A percentile compares a stretch with the other conserved stretches of the same genome.
phyloP scores from a whole-genome alignment of 192 early-diverging fungal genomes.

The Dimargaris xerosporica region DNA sequence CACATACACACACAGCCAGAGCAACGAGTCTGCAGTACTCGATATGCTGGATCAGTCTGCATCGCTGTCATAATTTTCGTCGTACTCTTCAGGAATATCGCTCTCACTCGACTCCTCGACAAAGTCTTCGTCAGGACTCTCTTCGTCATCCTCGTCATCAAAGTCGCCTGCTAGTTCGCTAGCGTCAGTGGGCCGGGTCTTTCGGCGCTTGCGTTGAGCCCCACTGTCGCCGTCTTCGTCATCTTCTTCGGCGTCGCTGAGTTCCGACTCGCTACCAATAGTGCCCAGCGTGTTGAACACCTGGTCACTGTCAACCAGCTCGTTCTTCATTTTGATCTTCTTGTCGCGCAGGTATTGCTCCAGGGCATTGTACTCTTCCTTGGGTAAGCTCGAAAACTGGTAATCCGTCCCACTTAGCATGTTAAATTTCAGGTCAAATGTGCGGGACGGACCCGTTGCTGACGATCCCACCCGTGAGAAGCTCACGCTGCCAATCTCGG shows the following conservation, averaged over 20 bases:
- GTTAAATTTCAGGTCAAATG: slow-evolving; percentile 90
- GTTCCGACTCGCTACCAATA: slow-evolving; percentile 18
- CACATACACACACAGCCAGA: no score
- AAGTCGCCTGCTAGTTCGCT: slow-evolving; percentile 16
- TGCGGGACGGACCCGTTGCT: slow-evolving; percentile 38
- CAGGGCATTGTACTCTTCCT: slow-evolving; percentile 75
- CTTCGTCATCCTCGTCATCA: slow-evolving; percentile 43
- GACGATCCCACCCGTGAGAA: slow-evolving; percentile 62
- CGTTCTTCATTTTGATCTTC: slow-evolving; percentile 67
- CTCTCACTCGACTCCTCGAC: slow-evolving; percentile 50
- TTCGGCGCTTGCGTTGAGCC: slow-evolving; percentile 20
- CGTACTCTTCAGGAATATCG: slow-evolving; percentile 65
- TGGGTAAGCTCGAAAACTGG: slow-evolving; percentile 76
- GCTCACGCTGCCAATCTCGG: slow-evolving; percentile 72
- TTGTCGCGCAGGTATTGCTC: slow-evolving; percentile 69
- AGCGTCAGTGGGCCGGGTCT: slow-evolving; percentile 11
- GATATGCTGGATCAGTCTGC: not conserved
- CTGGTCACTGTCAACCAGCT: slow-evolving; percentile 35
- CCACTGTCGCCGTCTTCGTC: slow-evolving; percentile 30
- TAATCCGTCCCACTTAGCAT: slow-evolving; percentile 63
- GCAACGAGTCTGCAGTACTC: no score
- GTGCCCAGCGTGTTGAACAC: slow-evolving; percentile 13
- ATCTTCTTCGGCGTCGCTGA: slow-evolving; percentile 35
- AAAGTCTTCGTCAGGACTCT: slow-evolving; percentile 83
- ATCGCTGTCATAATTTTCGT: slow-evolving; percentile 36